A percentile compares a stretch with the other conserved stretches of the same genome.
These are phyloP conservation scores for Blastocystis hominis DNA, from an alignment of 352 stramenopile genomes.

Conservation along the genomic window DNA sequence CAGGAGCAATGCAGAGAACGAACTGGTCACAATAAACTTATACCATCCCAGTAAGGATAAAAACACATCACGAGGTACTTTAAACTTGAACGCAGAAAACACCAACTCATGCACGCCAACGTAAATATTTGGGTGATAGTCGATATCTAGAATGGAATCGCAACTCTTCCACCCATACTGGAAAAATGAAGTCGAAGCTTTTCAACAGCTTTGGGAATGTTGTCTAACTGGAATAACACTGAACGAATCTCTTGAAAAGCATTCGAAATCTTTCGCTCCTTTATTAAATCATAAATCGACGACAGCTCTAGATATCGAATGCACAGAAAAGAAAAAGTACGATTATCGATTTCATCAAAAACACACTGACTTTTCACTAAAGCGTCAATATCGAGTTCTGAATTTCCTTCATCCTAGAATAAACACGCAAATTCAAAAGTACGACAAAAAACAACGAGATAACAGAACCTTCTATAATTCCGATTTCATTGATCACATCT, in stretches of 20 bases:
- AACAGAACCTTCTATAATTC: conserved; percentile 29
- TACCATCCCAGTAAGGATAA: conserved; percentile 11
- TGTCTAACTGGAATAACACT: background rate
- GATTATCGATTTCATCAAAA: background rate
- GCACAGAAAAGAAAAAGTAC: background rate
- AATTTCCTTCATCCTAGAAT: conserved; percentile 9
- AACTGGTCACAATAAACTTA: background rate
- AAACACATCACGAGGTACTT: background rate
- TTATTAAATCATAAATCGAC: background rate
- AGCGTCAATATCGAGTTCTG: background rate
- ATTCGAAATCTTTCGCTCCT: background rate
- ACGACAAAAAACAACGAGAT: background rate
- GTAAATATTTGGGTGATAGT: conserved; percentile 32
- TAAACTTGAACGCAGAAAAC: background rate
- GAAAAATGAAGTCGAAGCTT: conserved; percentile 42
- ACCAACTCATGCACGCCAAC: conserved; percentile 26
- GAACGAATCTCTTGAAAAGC: background rate
- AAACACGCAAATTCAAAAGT: background rate
- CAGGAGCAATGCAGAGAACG: background rate
- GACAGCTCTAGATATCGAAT: background rate
- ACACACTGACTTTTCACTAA: background rate
- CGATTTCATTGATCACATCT: background rate
- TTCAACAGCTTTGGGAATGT: background rate
- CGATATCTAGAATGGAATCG: background rate
- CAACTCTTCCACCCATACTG: background rate